These are phyloP conservation scores for Collybia sordida DNA, from an alignment of 768 basidiomycete species.

Conservation along the genomic window DNA sequence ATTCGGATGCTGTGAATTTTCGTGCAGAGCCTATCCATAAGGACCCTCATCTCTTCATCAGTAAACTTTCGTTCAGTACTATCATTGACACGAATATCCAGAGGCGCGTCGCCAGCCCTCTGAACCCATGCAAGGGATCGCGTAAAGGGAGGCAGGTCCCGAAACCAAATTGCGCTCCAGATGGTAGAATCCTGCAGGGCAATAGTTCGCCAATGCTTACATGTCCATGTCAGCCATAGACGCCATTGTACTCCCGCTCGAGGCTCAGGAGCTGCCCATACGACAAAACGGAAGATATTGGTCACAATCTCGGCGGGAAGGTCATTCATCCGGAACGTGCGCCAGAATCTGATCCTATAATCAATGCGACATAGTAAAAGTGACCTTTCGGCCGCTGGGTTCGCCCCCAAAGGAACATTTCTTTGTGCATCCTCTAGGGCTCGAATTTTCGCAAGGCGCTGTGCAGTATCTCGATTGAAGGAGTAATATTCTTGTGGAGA, in stretches of 20 bases:
- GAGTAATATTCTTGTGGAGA: conserved; percentile 11
- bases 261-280: conserved; percentile 48
- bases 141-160: conserved; percentile 46
- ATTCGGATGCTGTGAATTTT: conserved; percentile 60
- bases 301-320: conserved; percentile 66
- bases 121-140: conserved; percentile 58
- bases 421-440: conserved; percentile 9
- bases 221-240: conserved; percentile 57
- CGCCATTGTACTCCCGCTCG: conserved; percentile 36
- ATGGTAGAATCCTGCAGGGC: conserved; percentile 48
- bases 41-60: conserved; percentile 36
- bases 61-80: conserved; percentile 33
- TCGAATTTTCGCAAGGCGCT: conserved; percentile 13
- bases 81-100: conserved; percentile 66
- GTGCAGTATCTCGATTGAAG: conserved; percentile 13
- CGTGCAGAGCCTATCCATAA: conserved; percentile 51
- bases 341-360: conserved; percentile 27
- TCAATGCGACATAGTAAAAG: conserved; percentile 33
- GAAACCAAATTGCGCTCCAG: conserved; percentile 70
- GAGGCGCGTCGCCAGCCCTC: conserved; percentile 49
- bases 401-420: neutral
- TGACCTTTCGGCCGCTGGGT: conserved; percentile 21
- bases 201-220: conserved; percentile 51
- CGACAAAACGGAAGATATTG: conserved; percentile 61
- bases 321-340: conserved; percentile 56